Base-by-base conservation (phyloP, 2,329 filamentous ascomycete species). In the Fusarium zealandicum region DNA sequence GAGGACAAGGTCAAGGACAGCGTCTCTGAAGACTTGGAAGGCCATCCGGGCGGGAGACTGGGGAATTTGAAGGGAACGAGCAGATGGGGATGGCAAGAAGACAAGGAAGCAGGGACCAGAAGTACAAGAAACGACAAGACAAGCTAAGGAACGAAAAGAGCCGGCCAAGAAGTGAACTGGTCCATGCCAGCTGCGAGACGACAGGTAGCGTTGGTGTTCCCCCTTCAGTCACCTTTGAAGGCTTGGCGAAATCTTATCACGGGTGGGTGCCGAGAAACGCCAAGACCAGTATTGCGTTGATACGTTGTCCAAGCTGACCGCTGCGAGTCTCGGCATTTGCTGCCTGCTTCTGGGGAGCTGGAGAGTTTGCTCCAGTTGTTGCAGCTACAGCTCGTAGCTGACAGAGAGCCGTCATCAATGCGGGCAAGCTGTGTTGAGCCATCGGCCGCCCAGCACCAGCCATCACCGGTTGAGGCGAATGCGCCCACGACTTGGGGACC, bases 241-340 rank as follows among this genome's bases (percentile, higher is more conserved):
- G 45, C 65, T 69, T 69, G 67, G 67, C 67, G 64, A 69, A 69
- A 69, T 69, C 65, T 67, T 68, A 67, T 65, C 63, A 68, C 60
- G 59, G 66, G 64, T 58, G 62, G 58, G 61, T 64, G 67, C 65
- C 67, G 65, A 69, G 67, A 69, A 66, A 68, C 59, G 67, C 67
- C 67, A 69, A 69, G 67, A 42, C 67, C 53, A 58, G 54, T 35
- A 60, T 59, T 53, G 61, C 64, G 57, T 61, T 63, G 67, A 66
- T 65, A 59, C 62, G 66, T 48, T 63, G 65, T 59, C 67, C 63
- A 67, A 64, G 65, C 63, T 59, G 67, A 59, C 65, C 64, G 56
- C 62, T 62, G 61, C 46, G 51, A 55, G 64, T 62, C 62, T 66
- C 54, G 64, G 64, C 64, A 61, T 50, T 46, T 52, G 37, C 45